A percentile compares a stretch with the other conserved stretches of the same genome.
phyloP scores from a whole-genome alignment of 2,329 filamentous ascomycete genomes.

The Aspergillus calidoustus region DNA sequence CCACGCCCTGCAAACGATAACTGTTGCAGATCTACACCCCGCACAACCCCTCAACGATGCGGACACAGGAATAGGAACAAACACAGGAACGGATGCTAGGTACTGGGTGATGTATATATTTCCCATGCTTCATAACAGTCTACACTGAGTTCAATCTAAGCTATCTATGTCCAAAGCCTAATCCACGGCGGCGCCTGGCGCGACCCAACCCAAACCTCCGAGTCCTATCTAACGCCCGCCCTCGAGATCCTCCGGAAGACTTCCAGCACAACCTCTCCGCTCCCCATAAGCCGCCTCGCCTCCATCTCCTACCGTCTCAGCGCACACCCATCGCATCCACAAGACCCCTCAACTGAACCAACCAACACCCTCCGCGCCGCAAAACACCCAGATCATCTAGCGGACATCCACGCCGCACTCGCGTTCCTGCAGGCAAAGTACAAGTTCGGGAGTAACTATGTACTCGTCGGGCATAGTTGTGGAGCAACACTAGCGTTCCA shows the following conservation, averaged over 20 bases:
- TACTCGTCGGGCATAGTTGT: slow-evolving; percentile 53
- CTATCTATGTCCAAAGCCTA: slow-evolving; percentile 35
- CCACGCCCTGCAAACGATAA: slow-evolving; percentile 40
- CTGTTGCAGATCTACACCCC: slow-evolving; percentile 31
- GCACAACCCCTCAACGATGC: slow-evolving; percentile 11
- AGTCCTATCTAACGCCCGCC: slow-evolving; percentile 40
- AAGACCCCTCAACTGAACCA: slow-evolving; percentile 34
- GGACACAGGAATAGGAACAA: neutral
- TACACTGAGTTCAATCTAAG: slow-evolving; percentile 3
- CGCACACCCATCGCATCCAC: slow-evolving; percentile 45
- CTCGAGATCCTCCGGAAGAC: slow-evolving; percentile 36
- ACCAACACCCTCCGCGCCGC: slow-evolving; percentile 37
- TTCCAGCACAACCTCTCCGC: slow-evolving; percentile 13
- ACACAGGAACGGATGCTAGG: slow-evolving; percentile 23
- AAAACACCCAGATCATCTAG: slow-evolving; percentile 51
- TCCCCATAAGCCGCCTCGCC: slow-evolving; percentile 45
- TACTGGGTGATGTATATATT: slow-evolving; percentile 47
- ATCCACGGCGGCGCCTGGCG: slow-evolving; percentile 57
- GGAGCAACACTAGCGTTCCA: slow-evolving; percentile 54
- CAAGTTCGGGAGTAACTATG: slow-evolving; percentile 43
- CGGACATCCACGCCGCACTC: slow-evolving; percentile 47
- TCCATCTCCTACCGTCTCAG: slow-evolving; percentile 55
- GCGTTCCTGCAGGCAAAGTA: slow-evolving; percentile 48
- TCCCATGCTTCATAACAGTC: neutral
- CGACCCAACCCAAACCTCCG: slow-evolving; percentile 47